A percentile compares a stretch with the other conserved stretches of the same genome.
These are phyloP conservation scores for Cyclotella atomus DNA, from an alignment of 108 stramenopile species.

Conservation along the genomic window DNA sequence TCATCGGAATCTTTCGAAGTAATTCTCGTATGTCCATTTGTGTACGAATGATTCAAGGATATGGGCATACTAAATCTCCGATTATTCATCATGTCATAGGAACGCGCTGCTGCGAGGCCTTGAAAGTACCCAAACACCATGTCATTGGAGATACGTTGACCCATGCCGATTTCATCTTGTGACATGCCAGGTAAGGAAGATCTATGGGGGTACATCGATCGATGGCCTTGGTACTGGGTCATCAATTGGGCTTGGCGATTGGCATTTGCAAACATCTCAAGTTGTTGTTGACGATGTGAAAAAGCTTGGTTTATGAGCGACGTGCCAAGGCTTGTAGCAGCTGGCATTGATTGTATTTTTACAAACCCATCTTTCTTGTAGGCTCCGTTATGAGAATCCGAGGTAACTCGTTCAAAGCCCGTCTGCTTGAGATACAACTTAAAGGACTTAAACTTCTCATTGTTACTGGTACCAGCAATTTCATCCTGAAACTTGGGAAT, in stretches of 20 bases:
- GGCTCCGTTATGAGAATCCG: not conserved
- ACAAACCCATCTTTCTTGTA: conserved; percentile 1
- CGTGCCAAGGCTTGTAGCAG: not conserved
- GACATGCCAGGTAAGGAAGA: not conserved
- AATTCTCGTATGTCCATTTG: not conserved
- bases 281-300: not conserved
- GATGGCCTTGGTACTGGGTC: not conserved
- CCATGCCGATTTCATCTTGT: not conserved
- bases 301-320: not conserved
- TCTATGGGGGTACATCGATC: not conserved
- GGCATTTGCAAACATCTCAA: not conserved
- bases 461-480: not conserved
- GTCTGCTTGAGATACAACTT: not conserved
- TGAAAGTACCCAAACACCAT: not conserved
- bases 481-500: not conserved
- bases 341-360: not conserved
- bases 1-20: too few relatives aligned
- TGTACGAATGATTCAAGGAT: not conserved
- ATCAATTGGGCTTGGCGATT: not conserved
- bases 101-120: not conserved
- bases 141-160: not conserved
- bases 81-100: not conserved
- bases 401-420: not conserved
- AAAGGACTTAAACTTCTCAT: not conserved
- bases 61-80: not conserved